A percentile compares a stretch with the other conserved stretches of the same genome.
Conservation (phyloP, 331 rosid genomes). For the Pyrus hybrid region DNA sequence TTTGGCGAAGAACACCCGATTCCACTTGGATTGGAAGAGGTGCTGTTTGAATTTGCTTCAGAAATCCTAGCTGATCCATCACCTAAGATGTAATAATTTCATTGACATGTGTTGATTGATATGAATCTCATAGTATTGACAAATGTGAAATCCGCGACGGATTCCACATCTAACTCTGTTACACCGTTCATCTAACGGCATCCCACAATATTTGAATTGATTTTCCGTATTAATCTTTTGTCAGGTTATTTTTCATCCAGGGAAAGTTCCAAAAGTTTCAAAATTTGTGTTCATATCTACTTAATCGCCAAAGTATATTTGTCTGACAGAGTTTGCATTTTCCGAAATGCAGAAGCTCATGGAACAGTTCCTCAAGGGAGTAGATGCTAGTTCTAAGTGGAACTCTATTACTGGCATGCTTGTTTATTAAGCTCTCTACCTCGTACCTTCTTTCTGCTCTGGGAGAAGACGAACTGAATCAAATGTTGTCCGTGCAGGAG, state of each 20-base stretch:
- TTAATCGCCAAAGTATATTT: slow-evolving; percentile 3
- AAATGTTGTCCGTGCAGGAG: slow-evolving; percentile 30
- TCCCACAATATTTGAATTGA: neutral
- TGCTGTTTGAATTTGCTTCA: slow-evolving; percentile 46
- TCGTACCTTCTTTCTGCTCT: neutral
- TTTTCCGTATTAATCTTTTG: neutral
- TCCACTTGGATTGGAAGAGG: slow-evolving; percentile 81
- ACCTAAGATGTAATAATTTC: slow-evolving; percentile 38
- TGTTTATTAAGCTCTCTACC: slow-evolving; percentile 50
- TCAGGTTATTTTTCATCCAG: slow-evolving; percentile 46
- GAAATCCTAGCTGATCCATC: slow-evolving; percentile 74
- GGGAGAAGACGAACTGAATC: neutral
- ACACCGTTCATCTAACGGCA: neutral
- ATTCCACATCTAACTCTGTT: neutral
- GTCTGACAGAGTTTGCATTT: slow-evolving; percentile 2
- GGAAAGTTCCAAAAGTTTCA: slow-evolving; percentile 68
- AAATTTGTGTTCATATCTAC: neutral
- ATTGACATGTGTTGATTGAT: neutral
- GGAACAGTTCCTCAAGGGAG: slow-evolving; percentile 61
- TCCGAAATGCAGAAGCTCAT: slow-evolving; percentile 61
- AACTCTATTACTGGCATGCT: slow-evolving; percentile 81
- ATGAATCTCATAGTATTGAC: neutral
- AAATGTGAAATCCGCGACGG: neutral
- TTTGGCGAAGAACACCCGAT: slow-evolving; percentile 78
- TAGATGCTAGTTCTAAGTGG: slow-evolving; percentile 44